Base-by-base conservation (phyloP, 768 basidiomycete genomes). In the Lyophyllum semitale region DNA sequence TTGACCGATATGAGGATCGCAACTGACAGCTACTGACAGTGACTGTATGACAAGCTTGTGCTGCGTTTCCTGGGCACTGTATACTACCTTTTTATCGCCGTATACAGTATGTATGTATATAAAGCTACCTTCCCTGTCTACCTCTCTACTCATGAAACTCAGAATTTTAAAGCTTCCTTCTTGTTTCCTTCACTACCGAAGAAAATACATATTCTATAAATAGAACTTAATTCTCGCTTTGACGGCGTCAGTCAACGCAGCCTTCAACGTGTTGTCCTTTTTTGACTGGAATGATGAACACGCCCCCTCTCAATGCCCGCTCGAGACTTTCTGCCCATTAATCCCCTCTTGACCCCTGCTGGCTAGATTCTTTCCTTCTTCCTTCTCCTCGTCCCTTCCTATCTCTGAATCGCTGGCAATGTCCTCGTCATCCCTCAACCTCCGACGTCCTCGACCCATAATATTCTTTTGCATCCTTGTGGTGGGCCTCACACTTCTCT, bases 381-480 rank as follows among this genome's bases (percentile, higher is more conserved):
- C 20, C n/a, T 37, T 20, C 27, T 23, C 22, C 6, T 5, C n/a
- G 18, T 33, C 46, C 18, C 38, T 9, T 33, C 35, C 17, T 1
- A 23, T 9, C 32, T 5, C 33, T n/a, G n/a, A n/a, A n/a, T 12
- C 37, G 37, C n/a, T 15, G 17, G 18, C 18, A n/a, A 57, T 57
- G 56, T 52, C 57, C n/a, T 57, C 56, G 38, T 49, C 51, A n/a
- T 51, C 54, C 23, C 20, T 45, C 20, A 43, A 27, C 25, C 30
- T 60, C 41, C 54, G 51, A 7, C 47, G 59, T 13, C 59, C 59
- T 25, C 30, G 46, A 38, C 46, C 22, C 7, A 51, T 57, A 29
- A 26, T 57, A 1, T 22, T 30, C 29, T 22, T 56, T 13, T 40
- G 45, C n/a, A 32, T 55, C 30, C 25, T 51, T 2, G 32, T 46